A percentile compares a stretch with the other conserved stretches of the same genome.
phyloP scores from a whole-genome alignment of 2,329 filamentous ascomycete species.

The Ceratocystis harringtonii region DNA sequence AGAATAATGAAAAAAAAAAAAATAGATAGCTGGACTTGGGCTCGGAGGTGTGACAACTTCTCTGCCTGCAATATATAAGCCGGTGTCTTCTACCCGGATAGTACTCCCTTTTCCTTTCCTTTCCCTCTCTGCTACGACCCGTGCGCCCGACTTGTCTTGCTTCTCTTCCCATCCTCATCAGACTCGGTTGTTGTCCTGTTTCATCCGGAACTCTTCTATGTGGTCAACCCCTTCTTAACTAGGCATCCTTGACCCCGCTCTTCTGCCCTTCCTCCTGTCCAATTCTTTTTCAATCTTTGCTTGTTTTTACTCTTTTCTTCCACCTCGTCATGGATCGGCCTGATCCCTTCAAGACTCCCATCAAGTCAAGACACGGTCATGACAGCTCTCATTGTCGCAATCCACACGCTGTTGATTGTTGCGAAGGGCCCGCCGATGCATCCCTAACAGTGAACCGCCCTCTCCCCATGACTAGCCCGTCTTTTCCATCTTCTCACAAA shows the following conservation, averaged over 20 bases:
- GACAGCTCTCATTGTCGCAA: background rate
- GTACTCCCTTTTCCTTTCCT: background rate
- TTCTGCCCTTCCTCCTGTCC: background rate
- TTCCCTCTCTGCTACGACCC: background rate
- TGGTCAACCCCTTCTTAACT: no score
- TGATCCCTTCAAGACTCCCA: background rate
- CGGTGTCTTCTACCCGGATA: background rate
- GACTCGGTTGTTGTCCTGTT: no score
- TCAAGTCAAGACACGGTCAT: background rate
- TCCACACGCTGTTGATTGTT: background rate
- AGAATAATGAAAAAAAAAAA: background rate
- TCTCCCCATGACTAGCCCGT: background rate
- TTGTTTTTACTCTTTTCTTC: background rate
- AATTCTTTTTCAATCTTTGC: background rate
- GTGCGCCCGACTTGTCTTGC: no score
- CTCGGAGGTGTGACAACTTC: background rate
- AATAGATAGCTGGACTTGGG: background rate
- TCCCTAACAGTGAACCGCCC: background rate
- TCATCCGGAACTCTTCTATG: no score
- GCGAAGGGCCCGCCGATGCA: background rate
- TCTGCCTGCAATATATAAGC: constrained; percentile 2
- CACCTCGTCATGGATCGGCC: background rate
- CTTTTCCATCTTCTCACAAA: background rate
- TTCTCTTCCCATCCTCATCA: no score
- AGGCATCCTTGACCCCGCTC: no score